These are phyloP conservation scores for Candida ipomoeae DNA, from an alignment of 805 yeast species.

Conservation along the genomic window DNA sequence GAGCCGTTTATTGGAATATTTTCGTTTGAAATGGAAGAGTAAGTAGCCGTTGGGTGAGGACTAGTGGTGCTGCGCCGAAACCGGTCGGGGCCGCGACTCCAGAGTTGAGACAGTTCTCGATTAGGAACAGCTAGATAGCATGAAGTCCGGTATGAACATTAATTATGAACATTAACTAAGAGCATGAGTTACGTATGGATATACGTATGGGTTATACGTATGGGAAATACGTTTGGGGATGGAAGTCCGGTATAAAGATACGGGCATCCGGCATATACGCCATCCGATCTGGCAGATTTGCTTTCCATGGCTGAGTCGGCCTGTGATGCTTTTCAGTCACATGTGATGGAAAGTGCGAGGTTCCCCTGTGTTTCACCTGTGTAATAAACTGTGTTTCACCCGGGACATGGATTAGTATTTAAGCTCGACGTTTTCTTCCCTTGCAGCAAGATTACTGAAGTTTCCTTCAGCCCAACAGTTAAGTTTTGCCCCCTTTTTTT, in stretches of 20 bases:
- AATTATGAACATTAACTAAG: too few relatives aligned
- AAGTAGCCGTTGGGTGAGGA: background rate
- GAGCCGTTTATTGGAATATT: conserved; percentile 56
- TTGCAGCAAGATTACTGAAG: background rate
- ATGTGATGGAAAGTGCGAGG: background rate
- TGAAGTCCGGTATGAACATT: too few relatives aligned
- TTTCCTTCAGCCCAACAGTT: background rate
- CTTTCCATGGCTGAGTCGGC: background rate
- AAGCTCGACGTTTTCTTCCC: background rate
- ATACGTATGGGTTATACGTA: too few relatives aligned
- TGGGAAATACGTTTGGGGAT: too few relatives aligned
- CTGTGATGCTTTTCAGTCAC: background rate
- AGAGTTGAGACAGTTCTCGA: background rate
- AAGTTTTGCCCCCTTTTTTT: background rate
- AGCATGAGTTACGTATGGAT: too few relatives aligned
- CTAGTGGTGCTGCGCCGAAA: too few relatives aligned
- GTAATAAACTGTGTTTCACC: background rate
- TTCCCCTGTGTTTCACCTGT: background rate
- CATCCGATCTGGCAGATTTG: too few relatives aligned
- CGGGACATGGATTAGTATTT: background rate
- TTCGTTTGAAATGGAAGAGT: conserved; percentile 45
- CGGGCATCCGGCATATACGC: too few relatives aligned
- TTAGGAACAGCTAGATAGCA: too few relatives aligned
- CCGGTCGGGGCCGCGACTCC: too few relatives aligned
- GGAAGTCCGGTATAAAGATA: too few relatives aligned